phyloP scores from a whole-genome alignment of 192 early-diverging fungal genomes.

The Gamsiella multidivaricata region DNA sequence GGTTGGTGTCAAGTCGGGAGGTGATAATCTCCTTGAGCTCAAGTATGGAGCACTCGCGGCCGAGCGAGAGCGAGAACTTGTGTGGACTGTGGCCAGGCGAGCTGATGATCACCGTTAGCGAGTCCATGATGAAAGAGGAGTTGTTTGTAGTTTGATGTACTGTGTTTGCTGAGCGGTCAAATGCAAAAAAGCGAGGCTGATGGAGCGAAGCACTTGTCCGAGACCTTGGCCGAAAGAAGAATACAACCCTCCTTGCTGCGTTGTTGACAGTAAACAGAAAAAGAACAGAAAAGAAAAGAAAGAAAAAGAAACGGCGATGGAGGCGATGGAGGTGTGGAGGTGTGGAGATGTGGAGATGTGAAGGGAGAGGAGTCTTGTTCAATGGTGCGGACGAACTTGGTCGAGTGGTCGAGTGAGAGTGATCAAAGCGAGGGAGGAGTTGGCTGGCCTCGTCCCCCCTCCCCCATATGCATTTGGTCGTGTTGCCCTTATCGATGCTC shows the following conservation, averaged over 20 bases:
- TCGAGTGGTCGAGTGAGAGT: too few species aligned
- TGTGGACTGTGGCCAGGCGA: conserved; percentile 26
- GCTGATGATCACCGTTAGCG: conserved; percentile 32
- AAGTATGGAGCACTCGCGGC: conserved; percentile 20
- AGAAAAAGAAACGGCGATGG: too few species aligned
- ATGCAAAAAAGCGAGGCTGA: background rate
- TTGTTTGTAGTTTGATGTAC: background rate
- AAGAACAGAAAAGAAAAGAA: too few species aligned
- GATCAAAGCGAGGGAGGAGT: too few species aligned
- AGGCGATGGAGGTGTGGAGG: too few species aligned
- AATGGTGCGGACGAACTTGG: too few species aligned
- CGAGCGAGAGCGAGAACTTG: conserved; percentile 20
- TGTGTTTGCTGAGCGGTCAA: background rate
- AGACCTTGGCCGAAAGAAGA: background rate
- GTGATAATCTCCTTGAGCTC: conserved; percentile 37
- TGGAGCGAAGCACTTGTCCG: background rate
- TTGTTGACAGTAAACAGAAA: background rate
- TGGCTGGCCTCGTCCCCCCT: too few species aligned
- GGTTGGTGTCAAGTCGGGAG: conserved; percentile 25
- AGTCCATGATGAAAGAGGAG: conserved; percentile 19
- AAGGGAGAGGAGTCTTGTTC: too few species aligned
- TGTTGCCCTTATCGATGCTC: too few species aligned
- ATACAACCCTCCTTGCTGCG: too few species aligned
- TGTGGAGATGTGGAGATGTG: too few species aligned
- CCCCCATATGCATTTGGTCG: too few species aligned